Evolutionary conservation across 805 yeast genomes (phyloP).

Genomic region (Ogataea corticis): DNA sequence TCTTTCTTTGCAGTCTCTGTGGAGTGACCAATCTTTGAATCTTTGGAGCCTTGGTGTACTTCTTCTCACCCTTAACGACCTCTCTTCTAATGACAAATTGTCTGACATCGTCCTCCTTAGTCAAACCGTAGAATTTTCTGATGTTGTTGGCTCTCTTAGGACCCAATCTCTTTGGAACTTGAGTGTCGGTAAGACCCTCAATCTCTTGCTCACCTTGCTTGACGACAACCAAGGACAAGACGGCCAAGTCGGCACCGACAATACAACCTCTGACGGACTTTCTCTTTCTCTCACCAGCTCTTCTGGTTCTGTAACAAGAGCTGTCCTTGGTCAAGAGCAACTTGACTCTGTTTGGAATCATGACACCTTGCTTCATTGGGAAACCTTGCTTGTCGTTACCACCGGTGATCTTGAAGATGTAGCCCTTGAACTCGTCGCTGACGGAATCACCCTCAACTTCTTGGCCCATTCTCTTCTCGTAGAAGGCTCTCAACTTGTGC

Average conservation of each 20-base stretch:
- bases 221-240: slow-evolving; percentile 86
- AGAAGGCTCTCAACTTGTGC: slow-evolving; percentile 96
- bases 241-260: slow-evolving; percentile 96
- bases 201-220: slow-evolving; percentile 97
- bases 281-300: slow-evolving; percentile 99
- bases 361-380: slow-evolving; percentile 99
- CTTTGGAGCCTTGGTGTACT: slow-evolving; percentile 99
- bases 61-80: slow-evolving; percentile 95
- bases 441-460: slow-evolving; percentile 98
- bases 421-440: slow-evolving; percentile 99
- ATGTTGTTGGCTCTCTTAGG: slow-evolving; percentile 99
- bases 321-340: slow-evolving; percentile 89
- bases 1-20: slow-evolving; percentile 98
- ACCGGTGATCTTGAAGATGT: slow-evolving; percentile 97
- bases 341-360: slow-evolving; percentile 99
- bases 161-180: slow-evolving; percentile 98
- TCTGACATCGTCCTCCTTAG: slow-evolving; percentile 91
- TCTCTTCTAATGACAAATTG: slow-evolving; percentile 97
- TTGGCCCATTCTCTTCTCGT: slow-evolving; percentile 99
- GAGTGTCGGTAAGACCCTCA: slow-evolving; percentile 91
- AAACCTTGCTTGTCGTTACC: slow-evolving; percentile 99
- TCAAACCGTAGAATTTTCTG: slow-evolving; percentile 98
- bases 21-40: slow-evolving; percentile 99
- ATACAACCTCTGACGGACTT: slow-evolving; percentile 99
- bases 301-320: slow-evolving; percentile 99